Conservation (phyloP, 2,329 filamentous ascomycete species). For the Aspergillus neotritici region DNA sequence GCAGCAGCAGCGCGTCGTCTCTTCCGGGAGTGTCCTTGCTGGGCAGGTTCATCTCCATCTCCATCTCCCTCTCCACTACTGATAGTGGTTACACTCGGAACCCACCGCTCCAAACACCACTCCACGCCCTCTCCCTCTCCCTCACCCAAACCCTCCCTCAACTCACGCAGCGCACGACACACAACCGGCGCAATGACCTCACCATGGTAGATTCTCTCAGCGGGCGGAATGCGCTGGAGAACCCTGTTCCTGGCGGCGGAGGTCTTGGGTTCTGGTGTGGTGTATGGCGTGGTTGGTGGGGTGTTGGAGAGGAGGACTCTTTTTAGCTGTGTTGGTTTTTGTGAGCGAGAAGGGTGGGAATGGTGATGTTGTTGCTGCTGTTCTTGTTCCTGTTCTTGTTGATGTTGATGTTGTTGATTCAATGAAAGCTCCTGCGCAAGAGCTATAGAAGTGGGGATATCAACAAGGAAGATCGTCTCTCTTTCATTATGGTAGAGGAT, state of each 20-base stretch:
- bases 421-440: slow-evolving; percentile 43
- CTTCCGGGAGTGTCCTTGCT: slow-evolving; percentile 1
- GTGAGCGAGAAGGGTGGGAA: no score
- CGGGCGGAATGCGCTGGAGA: slow-evolving; percentile 28
- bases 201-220: slow-evolving; percentile 29
- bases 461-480: slow-evolving; percentile 47
- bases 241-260: slow-evolving; percentile 39
- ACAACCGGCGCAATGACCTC: slow-evolving; percentile 30
- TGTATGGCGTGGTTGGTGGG: slow-evolving; percentile 45
- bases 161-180: slow-evolving; percentile 32
- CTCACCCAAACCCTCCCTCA: slow-evolving; percentile 18
- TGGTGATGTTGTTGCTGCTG: not conserved
- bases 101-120: slow-evolving; percentile 32
- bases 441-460: slow-evolving; percentile 55
- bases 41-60: no score
- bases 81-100: not conserved
- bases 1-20: slow-evolving; percentile 3
- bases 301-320: slow-evolving; percentile 40
- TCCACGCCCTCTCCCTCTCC: slow-evolving; percentile 10
- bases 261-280: slow-evolving; percentile 47
- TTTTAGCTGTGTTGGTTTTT: not conserved
- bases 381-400: not conserved
- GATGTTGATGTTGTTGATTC: slow-evolving; percentile 3
- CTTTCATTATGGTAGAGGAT: slow-evolving; percentile 50
- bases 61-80: slow-evolving; percentile 1